Evolutionary conservation across 2,329 filamentous ascomycete genomes (phyloP), one percentile per base, ranked within the genome.

Genomic region (Fusarium nygamai): DNA sequence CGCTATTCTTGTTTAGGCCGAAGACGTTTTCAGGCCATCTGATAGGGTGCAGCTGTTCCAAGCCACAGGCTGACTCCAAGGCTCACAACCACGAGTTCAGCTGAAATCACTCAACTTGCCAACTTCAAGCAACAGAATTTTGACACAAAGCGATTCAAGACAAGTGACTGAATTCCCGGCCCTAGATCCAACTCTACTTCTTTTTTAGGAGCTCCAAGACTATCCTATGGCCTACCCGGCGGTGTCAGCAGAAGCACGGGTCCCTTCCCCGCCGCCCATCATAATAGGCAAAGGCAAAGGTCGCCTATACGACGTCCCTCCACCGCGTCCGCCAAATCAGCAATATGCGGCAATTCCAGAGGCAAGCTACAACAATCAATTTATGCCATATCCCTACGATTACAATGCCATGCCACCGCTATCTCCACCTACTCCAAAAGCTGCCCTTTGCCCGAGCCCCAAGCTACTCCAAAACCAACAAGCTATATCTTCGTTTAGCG

Each of bases 111-210:
- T 53, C 22, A 29, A 33, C 27, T 31, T 36, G 16, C 11, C 29
- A 47, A 6, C 10, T 34, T 17, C 31, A 34, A 34, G 11, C 17
- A 20, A 58, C 19, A 17, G 1, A 4, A 24, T 16, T 0, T 10
- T n/a, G 4, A n/a, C 14, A 2, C 24, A 39, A 22, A 39, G 14
- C 4, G 3, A 17, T 5, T 1, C n/a, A n/a, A n/a, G n/a, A n/a
- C 6, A 16, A 43, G n/a, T 1, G 1, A 17, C 4, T 3, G 5
- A 2, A 2, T 17, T 16, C 1, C 3, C 6, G 11, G 2, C 27
- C 4, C 17, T 20, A 12, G 12, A 9, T 22, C 24, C 29, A 8
- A 19, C 1, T 19, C 0, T 29, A 29, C 6, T n/a, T n/a, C n/a
- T n/a, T n/a, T n/a, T n/a, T n/a, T n/a, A n/a, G 22, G 14, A 33